A percentile compares a stretch with the other conserved stretches of the same genome.
These are phyloP conservation scores for Orbilia quercus DNA, from an alignment of 2,329 filamentous ascomycete species.

Conservation along the genomic window DNA sequence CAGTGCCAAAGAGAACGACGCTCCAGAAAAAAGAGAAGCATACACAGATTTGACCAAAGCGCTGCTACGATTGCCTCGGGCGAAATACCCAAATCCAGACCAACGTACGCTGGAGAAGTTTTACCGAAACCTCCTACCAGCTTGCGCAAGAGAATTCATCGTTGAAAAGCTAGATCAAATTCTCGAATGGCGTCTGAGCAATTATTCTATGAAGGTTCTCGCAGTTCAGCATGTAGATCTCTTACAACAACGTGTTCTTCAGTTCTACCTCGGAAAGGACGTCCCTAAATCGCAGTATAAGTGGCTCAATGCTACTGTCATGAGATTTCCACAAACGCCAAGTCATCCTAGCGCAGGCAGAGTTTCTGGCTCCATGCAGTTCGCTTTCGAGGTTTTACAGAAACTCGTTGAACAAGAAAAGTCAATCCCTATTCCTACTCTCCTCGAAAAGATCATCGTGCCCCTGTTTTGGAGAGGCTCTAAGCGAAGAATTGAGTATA, in stretches of 20 bases:
- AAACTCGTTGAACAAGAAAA: neutral
- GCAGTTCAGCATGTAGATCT: neutral
- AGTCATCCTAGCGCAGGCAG: neutral
- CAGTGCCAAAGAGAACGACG: conserved; percentile 9
- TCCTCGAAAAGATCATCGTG: neutral
- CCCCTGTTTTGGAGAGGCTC: neutral
- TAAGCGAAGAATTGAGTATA: neutral
- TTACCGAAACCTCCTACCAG: conserved; percentile 2
- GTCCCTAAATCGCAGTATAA: neutral
- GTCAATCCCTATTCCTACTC: neutral
- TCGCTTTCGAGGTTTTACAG: neutral
- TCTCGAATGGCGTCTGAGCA: neutral
- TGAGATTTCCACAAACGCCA: neutral
- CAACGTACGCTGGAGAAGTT: neutral
- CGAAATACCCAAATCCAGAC: conserved; percentile 14
- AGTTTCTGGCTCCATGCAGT: neutral
- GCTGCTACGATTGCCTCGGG: neutral
- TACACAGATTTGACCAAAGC: conserved; percentile 13
- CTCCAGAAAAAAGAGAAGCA: conserved; percentile 15
- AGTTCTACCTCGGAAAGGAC: neutral
- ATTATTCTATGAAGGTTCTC: neutral
- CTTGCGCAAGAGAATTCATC: conserved; percentile 7
- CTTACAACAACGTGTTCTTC: neutral
- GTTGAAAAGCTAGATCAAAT: neutral
- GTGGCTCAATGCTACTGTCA: neutral